Base-by-base conservation (phyloP, 495 filamentous ascomycete genomes). In the Bombardia bombarda region DNA sequence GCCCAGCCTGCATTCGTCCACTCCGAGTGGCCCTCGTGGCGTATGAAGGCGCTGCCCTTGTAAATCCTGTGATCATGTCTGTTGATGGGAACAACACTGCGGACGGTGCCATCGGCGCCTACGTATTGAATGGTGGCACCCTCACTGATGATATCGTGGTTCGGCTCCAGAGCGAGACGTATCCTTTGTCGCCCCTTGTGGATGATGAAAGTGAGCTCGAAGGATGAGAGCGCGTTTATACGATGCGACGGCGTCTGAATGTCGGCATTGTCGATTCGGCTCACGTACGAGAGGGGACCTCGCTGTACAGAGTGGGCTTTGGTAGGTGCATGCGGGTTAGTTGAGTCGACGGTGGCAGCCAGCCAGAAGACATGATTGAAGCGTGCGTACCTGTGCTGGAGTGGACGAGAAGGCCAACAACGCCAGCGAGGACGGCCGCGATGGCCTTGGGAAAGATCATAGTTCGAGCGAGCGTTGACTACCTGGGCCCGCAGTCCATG, bases 1-100 rank as follows among this genome's bases (percentile, higher is more conserved):
- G 89, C 83, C 87, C 86, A 95, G 34, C 92, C 92, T 16, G 79
- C 81, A 51, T 83, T 79, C 32, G 76, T 77, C 90, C 89, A 95
- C 48, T 78, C 75, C 9, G 69, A 42, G 64, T 78, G 59, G 57
- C 65, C 45, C 8, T 76, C 68, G 16, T 75, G 70, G 46, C 79
- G 77, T 37, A 88, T 56, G 72, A 86, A 87, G 8, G 86, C 73
- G 19, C 79, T 70, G 20, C 92, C 92, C 57, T 80, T 87, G 69
- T 83, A 98, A 2, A 97, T 80, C 49, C 80, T 83, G 59, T 94
- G 85, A 6, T 80, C 79, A 37, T 70, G 61, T 35, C 89, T 73
- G 18, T 83, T 62, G 38, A 98, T 74, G 18, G 67, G 66, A 58
- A 93, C 86, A 18, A 67, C 66, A 3, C 65, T 60, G 21, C 54